phyloP scores from a whole-genome alignment of 73 alveolate species.

The Breviolum minutum region DNA sequence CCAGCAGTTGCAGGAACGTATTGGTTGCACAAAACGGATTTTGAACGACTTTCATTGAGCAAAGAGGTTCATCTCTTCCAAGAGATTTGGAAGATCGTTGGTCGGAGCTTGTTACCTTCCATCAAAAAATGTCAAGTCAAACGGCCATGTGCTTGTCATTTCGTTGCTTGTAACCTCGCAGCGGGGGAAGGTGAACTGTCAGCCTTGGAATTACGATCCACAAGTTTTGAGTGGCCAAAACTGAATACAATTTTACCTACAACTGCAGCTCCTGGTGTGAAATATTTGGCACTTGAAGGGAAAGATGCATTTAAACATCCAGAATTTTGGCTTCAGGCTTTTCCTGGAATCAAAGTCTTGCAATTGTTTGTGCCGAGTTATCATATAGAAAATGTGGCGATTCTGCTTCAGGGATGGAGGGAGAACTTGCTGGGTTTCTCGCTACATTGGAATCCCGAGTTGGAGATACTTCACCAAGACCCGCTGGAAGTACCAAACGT shows the following conservation, averaged over 20 bases:
- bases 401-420: slow-evolving; percentile 54
- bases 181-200: background rate
- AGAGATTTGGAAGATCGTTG: background rate
- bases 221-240: background rate
- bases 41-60: background rate
- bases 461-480: background rate
- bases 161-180: background rate
- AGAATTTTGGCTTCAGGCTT: slow-evolving; percentile 34
- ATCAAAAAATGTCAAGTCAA: background rate
- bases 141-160: slow-evolving; percentile 42
- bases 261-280: slow-evolving; percentile 13
- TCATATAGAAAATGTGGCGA: background rate
- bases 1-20: slow-evolving; percentile 50
- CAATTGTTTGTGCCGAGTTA: background rate
- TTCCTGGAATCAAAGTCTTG: slow-evolving; percentile 30
- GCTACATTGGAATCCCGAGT: background rate
- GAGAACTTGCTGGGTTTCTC: slow-evolving; percentile 1
- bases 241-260: background rate
- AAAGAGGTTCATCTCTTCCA: background rate
- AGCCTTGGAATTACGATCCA: slow-evolving; percentile 6
- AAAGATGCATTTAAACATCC: background rate
- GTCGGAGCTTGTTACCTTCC: background rate
- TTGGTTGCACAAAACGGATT: slow-evolving; percentile 30
- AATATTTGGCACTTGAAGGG: slow-evolving; percentile 22
- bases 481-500: background rate